phyloP scores from a whole-genome alignment of 176 grass and related monocot species.

The Rhynchospora pubera region DNA sequence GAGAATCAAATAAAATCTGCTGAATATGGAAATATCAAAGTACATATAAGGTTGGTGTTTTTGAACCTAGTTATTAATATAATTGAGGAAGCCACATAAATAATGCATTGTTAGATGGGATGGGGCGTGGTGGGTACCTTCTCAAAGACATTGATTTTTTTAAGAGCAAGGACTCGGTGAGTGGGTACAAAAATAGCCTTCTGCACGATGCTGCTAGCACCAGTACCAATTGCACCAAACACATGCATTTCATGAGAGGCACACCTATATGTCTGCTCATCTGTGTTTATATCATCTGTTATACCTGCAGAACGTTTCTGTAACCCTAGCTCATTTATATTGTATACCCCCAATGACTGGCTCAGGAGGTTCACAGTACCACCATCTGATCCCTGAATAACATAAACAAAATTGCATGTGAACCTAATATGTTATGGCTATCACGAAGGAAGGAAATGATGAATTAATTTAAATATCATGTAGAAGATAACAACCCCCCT shows the following conservation, averaged over 20 bases:
- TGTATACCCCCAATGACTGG: slow-evolving; percentile 80
- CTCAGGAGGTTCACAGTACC: slow-evolving; percentile 86
- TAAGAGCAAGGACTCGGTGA: slow-evolving; percentile 79
- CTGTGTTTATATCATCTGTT: slow-evolving; percentile 39
- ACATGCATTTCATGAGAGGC: slow-evolving; percentile 91
- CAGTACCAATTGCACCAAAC: slow-evolving; percentile 82
- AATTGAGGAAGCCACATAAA: not conserved
- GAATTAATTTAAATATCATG: not conserved
- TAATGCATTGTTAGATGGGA: too few species aligned
- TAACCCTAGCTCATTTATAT: slow-evolving; percentile 78
- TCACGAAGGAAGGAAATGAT: not conserved
- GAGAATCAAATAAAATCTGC: not conserved
- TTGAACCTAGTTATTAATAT: not conserved
- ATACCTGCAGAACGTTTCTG: slow-evolving; percentile 36
- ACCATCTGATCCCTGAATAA: slow-evolving; percentile 62
- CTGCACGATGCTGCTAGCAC: slow-evolving; percentile 87
- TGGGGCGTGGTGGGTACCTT: slow-evolving; percentile 34
- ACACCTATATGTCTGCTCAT: slow-evolving; percentile 73
- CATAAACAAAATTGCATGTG: slow-evolving; percentile 5
- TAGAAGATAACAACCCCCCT: not conserved
- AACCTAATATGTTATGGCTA: slow-evolving; percentile 15
- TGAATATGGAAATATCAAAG: not conserved
- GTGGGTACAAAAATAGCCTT: slow-evolving; percentile 73
- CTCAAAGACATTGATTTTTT: slow-evolving; percentile 94
- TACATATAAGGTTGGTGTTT: not conserved